phyloP scores from a whole-genome alignment of 129 eudicot species.

The carrot (Daucus carota) region DNA sequence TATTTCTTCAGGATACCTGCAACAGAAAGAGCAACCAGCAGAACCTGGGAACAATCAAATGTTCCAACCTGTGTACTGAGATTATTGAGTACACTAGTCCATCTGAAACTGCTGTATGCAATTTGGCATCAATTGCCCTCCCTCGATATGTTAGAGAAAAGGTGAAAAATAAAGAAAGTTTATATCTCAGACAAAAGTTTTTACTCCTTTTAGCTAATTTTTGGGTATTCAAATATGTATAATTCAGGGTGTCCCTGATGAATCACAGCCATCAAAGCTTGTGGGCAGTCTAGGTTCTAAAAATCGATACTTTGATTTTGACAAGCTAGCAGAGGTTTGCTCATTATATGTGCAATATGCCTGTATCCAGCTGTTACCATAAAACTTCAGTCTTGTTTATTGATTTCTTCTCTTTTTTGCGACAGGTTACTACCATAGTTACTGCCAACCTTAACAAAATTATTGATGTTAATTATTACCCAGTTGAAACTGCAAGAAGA shows the following conservation, averaged over 20 bases:
- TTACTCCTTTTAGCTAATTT: not conserved
- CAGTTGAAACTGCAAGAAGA: slow-evolving; percentile 57
- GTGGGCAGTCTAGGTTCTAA: slow-evolving; percentile 51
- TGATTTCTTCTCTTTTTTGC: not conserved
- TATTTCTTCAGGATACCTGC: slow-evolving; percentile 44
- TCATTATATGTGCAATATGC: not conserved
- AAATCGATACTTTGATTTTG: slow-evolving; percentile 61
- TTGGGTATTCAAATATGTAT: not conserved
- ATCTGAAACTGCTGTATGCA: slow-evolving; percentile 60
- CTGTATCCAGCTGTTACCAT: not conserved
- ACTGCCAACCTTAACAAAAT: slow-evolving; percentile 52
- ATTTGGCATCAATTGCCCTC: slow-evolving; percentile 60
- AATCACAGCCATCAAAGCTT: slow-evolving; percentile 56
- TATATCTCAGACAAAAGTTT: not conserved
- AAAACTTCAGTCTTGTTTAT: not conserved
- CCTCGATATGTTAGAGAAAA: slow-evolving; percentile 58
- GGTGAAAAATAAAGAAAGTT: slow-evolving; percentile 12
- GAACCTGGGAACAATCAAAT: slow-evolving; percentile 55
- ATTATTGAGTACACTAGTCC: slow-evolving; percentile 58
- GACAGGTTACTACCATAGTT: slow-evolving; percentile 39
- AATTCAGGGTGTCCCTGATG: slow-evolving; percentile 38
- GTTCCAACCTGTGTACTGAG: slow-evolving; percentile 58
- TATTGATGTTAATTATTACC: slow-evolving; percentile 50
- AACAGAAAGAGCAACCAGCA: slow-evolving; percentile 66
- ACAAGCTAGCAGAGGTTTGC: slow-evolving; percentile 57